These are phyloP conservation scores for Durusdinium trenchii DNA, from an alignment of 73 alveolate species.

Conservation along the genomic window DNA sequence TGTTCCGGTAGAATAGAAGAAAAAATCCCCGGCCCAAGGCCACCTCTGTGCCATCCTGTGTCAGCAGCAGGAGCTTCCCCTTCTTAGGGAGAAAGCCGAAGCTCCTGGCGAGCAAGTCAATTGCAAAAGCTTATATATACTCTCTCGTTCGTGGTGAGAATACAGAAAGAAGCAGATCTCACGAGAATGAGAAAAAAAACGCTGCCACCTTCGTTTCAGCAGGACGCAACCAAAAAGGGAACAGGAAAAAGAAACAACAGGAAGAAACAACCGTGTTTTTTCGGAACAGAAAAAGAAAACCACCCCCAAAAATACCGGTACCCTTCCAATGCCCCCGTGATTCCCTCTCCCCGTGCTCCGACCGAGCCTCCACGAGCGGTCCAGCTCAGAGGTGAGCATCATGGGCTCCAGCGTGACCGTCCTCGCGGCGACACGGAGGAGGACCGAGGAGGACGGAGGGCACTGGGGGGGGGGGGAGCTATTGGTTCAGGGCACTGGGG, in stretches of 20 bases:
- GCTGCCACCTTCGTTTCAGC: neutral
- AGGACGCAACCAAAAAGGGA: too few species aligned
- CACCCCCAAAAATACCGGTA: neutral
- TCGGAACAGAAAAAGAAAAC: neutral
- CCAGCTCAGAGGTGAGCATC: slow-evolving; percentile 53
- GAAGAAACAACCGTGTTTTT: neutral
- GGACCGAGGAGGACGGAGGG: too few species aligned
- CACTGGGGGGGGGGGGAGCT: neutral
- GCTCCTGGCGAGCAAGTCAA: neutral
- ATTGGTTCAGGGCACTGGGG: neutral
- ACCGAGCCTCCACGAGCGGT: slow-evolving; percentile 30
- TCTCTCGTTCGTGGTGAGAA: neutral
- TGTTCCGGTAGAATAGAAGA: too few species aligned
- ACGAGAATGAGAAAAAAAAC: neutral
- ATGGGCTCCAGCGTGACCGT: slow-evolving; percentile 51
- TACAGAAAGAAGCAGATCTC: neutral
- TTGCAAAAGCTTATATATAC: neutral
- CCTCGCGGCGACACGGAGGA: too few species aligned
- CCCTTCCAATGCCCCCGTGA: neutral
- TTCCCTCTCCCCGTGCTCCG: neutral
- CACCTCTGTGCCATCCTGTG: slow-evolving; percentile 41
- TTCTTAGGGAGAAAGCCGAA: slow-evolving; percentile 54
- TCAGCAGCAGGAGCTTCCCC: slow-evolving; percentile 67
- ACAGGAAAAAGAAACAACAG: neutral
- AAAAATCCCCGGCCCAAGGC: neutral